Conservation (phyloP, 1,139 yeast genomes). For the Debaryomycetaceae sp. region DNA sequence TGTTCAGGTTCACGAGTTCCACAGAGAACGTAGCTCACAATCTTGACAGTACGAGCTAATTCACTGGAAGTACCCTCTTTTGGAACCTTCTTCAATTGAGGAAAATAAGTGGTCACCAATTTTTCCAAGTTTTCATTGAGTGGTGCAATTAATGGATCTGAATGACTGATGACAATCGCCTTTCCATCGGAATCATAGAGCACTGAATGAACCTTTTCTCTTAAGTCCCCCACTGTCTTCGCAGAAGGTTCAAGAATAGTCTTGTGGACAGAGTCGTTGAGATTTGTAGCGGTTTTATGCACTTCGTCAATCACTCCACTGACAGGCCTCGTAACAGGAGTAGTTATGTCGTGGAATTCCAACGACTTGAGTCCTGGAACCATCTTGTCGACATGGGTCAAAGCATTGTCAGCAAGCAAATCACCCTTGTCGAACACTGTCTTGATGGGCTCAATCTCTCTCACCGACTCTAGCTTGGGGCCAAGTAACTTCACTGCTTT, state of each 20-base stretch:
- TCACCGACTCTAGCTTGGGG: conserved; percentile 15
- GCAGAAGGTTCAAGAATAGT: conserved; percentile 44
- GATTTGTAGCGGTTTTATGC: conserved; percentile 18
- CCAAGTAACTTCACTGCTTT: conserved; percentile 9
- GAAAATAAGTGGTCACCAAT: conserved; percentile 31
- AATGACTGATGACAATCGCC: conserved; percentile 54
- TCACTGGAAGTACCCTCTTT: conserved; percentile 49
- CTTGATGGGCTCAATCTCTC: conserved; percentile 25
- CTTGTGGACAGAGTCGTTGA: conserved; percentile 28
- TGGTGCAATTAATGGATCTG: conserved; percentile 64
- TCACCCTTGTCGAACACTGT: conserved; percentile 24
- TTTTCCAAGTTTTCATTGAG: conserved; percentile 52
- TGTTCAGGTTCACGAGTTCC: background rate
- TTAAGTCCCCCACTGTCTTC: conserved; percentile 31
- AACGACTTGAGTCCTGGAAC: conserved; percentile 35
- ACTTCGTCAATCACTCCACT: conserved; percentile 27
- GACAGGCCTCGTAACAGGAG: conserved; percentile 43
- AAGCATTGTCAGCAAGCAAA: conserved; percentile 25
- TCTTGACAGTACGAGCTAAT: conserved; percentile 43
- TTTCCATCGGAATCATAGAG: conserved; percentile 57
- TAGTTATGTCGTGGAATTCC: conserved; percentile 36
- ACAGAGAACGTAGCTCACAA: conserved; percentile 35
- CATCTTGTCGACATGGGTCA: conserved; percentile 33
- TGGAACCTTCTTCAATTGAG: conserved; percentile 43
- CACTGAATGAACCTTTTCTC: conserved; percentile 34